Base-by-base conservation (phyloP, 768 basidiomycete genomes). In the Psilocybe azurescens region DNA sequence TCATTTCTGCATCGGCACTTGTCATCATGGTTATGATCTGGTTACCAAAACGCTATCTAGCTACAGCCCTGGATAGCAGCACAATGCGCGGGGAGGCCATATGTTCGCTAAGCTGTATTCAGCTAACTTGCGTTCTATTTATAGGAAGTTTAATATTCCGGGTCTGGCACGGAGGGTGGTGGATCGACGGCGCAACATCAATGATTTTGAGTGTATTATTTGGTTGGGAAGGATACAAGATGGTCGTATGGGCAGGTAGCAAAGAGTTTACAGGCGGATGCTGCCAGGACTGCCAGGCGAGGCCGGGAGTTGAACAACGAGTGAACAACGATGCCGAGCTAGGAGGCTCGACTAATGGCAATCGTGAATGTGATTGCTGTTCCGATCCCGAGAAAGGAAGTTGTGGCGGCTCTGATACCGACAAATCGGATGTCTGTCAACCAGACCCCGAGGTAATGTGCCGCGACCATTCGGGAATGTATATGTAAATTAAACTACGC, bases 81-180 rank as follows among this genome's bases (percentile, higher is more conserved):
- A 68, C 75, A 3, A 78, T 83, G 69, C 67, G 76, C 46, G 79
- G 80, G 33, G 81, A 83, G 67, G 79, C 82, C 1, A 69, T 75
- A 39, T 83, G 81, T 32, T 75, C 78, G 0, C 74, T 83, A 9
- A 75, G 74, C 30, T 83, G 82, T 62, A 73, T 77, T 44, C 75
- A 83, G 58, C 74, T 83, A 32, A 82, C 80, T 0, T 41, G 73
- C 20, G 79, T 83, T 1, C 67, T 83, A 13, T 78, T 83, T 58
- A 44, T 77, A 1, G 82, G 81, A 1, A 74, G 75, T 4, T 58
- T 81, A 52, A 71, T 81, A 30, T 81, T 71, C 48, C 67, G 74
- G 6, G 63, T 76, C 3, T 81, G 81, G 81, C 60, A 67, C 5
- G 75, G 78, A n/a, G 82, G 81, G 0, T 82, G 81, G 82, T 83